Conservation (phyloP, 2,329 filamentous ascomycete species). For the Cercospora sp. region DNA sequence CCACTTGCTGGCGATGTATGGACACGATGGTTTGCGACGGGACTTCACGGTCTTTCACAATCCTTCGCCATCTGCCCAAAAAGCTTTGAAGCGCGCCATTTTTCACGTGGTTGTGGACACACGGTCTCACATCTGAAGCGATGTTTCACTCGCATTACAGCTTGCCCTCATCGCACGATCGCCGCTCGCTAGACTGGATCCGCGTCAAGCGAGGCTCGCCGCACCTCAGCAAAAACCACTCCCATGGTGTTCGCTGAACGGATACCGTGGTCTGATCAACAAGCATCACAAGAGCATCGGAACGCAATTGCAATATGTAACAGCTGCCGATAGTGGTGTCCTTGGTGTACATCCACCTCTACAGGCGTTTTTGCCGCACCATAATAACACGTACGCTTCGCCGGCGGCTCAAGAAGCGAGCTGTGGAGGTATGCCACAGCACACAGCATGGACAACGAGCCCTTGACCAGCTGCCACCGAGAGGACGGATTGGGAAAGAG, state of each 20-base stretch:
- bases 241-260: neutral
- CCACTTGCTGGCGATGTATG: too few relatives aligned
- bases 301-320: neutral
- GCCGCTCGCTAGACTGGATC: too few relatives aligned
- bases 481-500: slow-evolving; percentile 6
- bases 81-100: too few relatives aligned
- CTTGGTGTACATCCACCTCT: neutral
- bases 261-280: neutral
- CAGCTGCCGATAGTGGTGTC: neutral
- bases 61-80: too few relatives aligned
- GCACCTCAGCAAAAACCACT: neutral
- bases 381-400: neutral
- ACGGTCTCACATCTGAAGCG: too few relatives aligned
- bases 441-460: neutral
- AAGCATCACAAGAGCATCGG: neutral
- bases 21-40: too few relatives aligned
- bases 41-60: too few relatives aligned
- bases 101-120: too few relatives aligned
- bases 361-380: neutral
- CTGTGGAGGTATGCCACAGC: neutral
- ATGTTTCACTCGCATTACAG: too few relatives aligned
- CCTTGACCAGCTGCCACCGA: neutral
- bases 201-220: too few relatives aligned
- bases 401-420: neutral
- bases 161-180: too few relatives aligned